A percentile compares a stretch with the other conserved stretches of the same genome.
Evolutionary conservation across 176 grass and related monocot species (phyloP).

Genomic region (Secale cereale): DNA sequence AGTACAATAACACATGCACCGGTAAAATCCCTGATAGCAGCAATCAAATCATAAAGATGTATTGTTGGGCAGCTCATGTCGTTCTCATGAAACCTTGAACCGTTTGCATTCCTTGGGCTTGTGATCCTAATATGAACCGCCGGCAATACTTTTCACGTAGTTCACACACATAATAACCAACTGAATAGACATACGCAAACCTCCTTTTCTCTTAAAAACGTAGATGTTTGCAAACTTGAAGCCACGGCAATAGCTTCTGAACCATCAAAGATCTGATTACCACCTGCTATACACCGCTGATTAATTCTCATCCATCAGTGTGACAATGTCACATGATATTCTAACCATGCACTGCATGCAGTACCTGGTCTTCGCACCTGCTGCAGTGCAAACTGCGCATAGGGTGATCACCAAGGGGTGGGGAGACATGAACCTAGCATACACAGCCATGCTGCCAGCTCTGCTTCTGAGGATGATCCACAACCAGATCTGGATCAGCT

Average conservation of each 20-base stretch:
- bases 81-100: background rate
- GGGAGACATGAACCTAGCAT: slow-evolving; percentile 27
- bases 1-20: too few relatives aligned
- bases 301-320: background rate
- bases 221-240: background rate
- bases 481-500: slow-evolving; percentile 84
- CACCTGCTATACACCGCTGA: background rate
- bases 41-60: background rate
- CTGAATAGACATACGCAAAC: background rate
- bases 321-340: background rate
- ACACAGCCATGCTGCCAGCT: slow-evolving; percentile 33
- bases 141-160: background rate
- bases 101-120: background rate
- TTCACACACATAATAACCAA: background rate
- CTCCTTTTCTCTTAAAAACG: background rate
- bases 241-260: background rate
- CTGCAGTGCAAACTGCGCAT: slow-evolving; percentile 33
- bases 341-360: slow-evolving; percentile 15
- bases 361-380: slow-evolving; percentile 73
- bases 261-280: background rate
- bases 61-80: background rate
- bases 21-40: too few relatives aligned
- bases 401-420: slow-evolving; percentile 40
- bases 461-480: slow-evolving; percentile 69
- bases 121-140: background rate